Percentiles rank a stretch among this genome's conserved stretches.
phyloP scores from a whole-genome alignment of 129 eudicot species.

The Chrysanthemum seticuspe region DNA sequence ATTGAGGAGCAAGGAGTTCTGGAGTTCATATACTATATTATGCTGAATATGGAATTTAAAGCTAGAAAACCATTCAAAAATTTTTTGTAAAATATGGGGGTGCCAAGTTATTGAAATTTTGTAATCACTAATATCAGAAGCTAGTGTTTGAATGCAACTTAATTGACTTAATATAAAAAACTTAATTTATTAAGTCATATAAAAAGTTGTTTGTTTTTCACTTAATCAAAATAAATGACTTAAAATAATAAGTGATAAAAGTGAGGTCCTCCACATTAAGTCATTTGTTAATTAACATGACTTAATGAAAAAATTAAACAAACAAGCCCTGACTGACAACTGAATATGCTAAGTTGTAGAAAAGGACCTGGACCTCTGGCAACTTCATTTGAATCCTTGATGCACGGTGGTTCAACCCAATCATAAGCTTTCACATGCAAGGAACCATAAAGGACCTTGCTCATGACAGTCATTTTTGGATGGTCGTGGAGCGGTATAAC shows the following conservation, averaged over 20 bases:
- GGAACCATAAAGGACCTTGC: slow-evolving; percentile 92
- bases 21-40: slow-evolving; percentile 1
- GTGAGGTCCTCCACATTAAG: too few species aligned
- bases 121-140: slow-evolving; percentile 13
- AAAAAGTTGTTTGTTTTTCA: too few species aligned
- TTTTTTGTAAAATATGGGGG: neutral
- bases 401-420: slow-evolving; percentile 85
- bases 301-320: too few species aligned
- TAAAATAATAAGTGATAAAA: too few species aligned
- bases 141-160: too few species aligned
- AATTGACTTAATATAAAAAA: too few species aligned
- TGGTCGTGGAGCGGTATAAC: slow-evolving; percentile 95
- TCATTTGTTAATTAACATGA: too few species aligned
- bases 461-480: slow-evolving; percentile 94
- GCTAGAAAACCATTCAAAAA: neutral
- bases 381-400: slow-evolving; percentile 39
- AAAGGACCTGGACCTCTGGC: slow-evolving; percentile 52
- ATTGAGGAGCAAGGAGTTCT: slow-evolving; percentile 1
- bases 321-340: neutral
- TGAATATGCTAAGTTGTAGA: slow-evolving; percentile 9
- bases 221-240: too few species aligned
- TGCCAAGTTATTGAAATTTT: neutral
- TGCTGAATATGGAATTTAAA: slow-evolving; percentile 4
- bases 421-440: slow-evolving; percentile 97
- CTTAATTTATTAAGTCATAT: too few species aligned